Base-by-base conservation (phyloP, 2,329 filamentous ascomycete genomes). In the Catunica adiposa region DNA sequence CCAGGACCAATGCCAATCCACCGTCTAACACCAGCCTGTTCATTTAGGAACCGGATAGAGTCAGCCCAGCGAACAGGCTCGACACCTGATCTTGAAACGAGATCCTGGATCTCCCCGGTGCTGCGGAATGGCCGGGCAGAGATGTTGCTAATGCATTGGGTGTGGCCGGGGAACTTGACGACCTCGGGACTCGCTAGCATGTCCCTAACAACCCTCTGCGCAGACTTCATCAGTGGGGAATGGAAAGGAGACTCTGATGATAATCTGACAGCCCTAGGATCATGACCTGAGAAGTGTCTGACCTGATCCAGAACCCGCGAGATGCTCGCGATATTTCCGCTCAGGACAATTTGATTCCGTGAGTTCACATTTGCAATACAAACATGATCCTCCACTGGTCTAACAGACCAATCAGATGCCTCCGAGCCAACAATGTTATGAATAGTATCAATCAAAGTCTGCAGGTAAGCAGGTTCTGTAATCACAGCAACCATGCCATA, bases 61-160 rank as follows among this genome's bases (percentile, higher is more conserved):
- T 94, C 87, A 82, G 89, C 95, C 90, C 90, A 97, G 58, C 79
- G 76, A 44, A 97, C 88, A 29, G 89, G 96, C 70, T 95, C 88
- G n/a, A 92, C 80, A 59, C 85, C 89, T 64, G 89, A 84, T 51
- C 86, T 72, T 1, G 89, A 83, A 52, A 95, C 71, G 48, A 94
- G 69, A 60, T 94, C 82, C 65, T 86, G 86, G 31, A 96, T 71
- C 60, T 94, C 79, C 42, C 80, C 79, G 62, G 79, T 81, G 61
- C 78, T 86, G 60, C 72, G 66, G 62, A 95, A 94, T 0, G 89
- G 89, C 55, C 81, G 70, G 2, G 84, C 89, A 6, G 82, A 84
- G 46, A 96, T 84, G 66, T 97, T 97, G 63, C 86, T 89, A 54
- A 97, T 74, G 63, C 88, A 90, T 3, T 85, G 83, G 61, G 94